Evolutionary conservation across 2,329 filamentous ascomycete genomes (phyloP), one percentile per base, ranked within the genome.

Genomic region (Cladosporium austrohemisphaericum): DNA sequence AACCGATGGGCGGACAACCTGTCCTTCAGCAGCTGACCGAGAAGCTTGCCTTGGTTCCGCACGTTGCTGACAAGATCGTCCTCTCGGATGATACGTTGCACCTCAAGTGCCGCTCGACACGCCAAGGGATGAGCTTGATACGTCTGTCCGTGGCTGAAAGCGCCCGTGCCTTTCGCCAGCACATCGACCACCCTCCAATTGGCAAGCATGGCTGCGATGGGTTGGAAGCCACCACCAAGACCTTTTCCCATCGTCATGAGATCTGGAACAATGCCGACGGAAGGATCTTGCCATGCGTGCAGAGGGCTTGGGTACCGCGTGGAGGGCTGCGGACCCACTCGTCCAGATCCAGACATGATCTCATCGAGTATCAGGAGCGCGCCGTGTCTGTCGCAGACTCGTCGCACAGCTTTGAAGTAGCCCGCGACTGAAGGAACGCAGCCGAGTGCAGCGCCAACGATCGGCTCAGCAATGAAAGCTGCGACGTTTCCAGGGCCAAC

Each of bases 331-430:
- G 70, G 75, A 0, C 81, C 82, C 0, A 74, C 76, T 1, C 81
- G 70, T 1, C 83, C 82, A 65, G 78, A 77, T 2, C 83, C 83
- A 40, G 79, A 84, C 84, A 90, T 88, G 36, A 89, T 76, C 62
- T 92, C 88, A 59, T 93, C 88, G 0, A 92, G 68, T 37, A 92
- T 84, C n/a, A 93, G 72, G 0, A 93, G 76, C 0, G 84, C 81
- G 0, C 84, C 86, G 60, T 92, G 75, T 52, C 79, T 80, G 45
- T 84, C 76, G 63, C 88, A 93, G 1, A 93, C 71, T 2, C 71
- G 69, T 58, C 78, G 78, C 66, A 92, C 80, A 1, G 83, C 85
- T 43, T 73, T 68, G 41, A 91, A 80, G 56, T 93, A 93, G 0
- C 85, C 86, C 0, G 73, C 69, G 0, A 84, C 75, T 0, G 84